phyloP scores from a whole-genome alignment of 441 rosid genomes.

The Populus hybrid region DNA sequence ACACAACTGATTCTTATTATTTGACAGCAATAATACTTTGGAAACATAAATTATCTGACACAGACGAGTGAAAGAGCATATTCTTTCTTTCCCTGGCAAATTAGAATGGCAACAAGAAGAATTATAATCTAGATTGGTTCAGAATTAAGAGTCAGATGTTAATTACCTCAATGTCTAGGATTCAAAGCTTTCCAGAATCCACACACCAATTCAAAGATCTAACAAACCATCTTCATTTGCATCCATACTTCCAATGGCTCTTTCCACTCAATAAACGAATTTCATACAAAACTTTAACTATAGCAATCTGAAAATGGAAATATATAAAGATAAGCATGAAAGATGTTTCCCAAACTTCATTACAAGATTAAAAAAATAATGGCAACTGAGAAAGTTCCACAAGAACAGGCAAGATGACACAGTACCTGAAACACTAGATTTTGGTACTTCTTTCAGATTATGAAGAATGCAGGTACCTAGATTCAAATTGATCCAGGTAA shows the following conservation, averaged over 20 bases:
- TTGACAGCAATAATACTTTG: background rate
- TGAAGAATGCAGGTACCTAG: slow-evolving; percentile 26
- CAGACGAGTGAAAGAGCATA: background rate
- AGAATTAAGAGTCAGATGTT: background rate
- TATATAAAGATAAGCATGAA: background rate
- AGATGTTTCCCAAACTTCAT: background rate
- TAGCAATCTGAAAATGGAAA: background rate
- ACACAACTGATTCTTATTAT: background rate
- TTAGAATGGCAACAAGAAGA: background rate
- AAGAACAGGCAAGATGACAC: background rate
- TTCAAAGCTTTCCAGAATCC: background rate
- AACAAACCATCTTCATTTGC: background rate
- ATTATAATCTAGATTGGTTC: background rate
- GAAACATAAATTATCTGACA: background rate
- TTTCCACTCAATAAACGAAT: slow-evolving; percentile 1
- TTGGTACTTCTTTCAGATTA: slow-evolving; percentile 28
- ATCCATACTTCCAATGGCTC: slow-evolving; percentile 1
- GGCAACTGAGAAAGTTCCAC: background rate
- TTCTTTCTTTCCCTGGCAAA: background rate
- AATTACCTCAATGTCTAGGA: slow-evolving; percentile 12
- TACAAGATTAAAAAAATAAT: background rate
- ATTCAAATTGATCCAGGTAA: slow-evolving; percentile 39
- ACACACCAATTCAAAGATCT: background rate
- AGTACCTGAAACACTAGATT: slow-evolving; percentile 37
- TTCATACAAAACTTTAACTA: background rate